phyloP scores from a whole-genome alignment of 306 rosid species.

The Fagus sylvatica region DNA sequence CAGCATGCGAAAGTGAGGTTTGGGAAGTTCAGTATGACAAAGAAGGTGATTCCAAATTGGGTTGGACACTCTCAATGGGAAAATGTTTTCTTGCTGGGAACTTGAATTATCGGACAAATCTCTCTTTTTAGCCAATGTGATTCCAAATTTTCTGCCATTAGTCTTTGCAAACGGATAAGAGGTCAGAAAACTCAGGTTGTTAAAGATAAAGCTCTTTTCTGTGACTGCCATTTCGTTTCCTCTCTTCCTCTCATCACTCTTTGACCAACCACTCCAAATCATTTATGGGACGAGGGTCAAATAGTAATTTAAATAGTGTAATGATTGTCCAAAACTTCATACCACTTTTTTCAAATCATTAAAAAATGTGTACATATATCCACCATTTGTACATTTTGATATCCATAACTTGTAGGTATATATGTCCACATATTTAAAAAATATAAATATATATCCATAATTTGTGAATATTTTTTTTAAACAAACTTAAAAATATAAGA shows the following conservation, averaged over 20 bases:
- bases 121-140: conserved; percentile 37
- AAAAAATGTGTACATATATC: too few species aligned
- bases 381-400: too few species aligned
- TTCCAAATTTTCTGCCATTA: conserved; percentile 30
- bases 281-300: neutral
- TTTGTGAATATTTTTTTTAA: too few species aligned
- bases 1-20: conserved; percentile 86
- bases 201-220: conserved; percentile 38
- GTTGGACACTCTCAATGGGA: conserved; percentile 43
- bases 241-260: neutral
- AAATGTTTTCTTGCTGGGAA: conserved; percentile 13
- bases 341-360: too few species aligned
- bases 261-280: neutral
- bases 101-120: conserved; percentile 36
- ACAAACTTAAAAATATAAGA: too few species aligned
- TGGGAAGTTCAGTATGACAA: conserved; percentile 98
- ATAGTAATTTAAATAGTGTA: neutral
- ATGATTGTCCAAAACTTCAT: too few species aligned
- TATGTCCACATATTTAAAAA: too few species aligned
- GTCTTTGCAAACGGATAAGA: conserved; percentile 28
- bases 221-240: conserved; percentile 32
- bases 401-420: too few species aligned
- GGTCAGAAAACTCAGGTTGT: neutral
- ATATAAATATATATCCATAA: too few species aligned
- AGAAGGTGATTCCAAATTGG: too few species aligned